Conservation (phyloP, 768 basidiomycete species). For the Mycena pura region DNA sequence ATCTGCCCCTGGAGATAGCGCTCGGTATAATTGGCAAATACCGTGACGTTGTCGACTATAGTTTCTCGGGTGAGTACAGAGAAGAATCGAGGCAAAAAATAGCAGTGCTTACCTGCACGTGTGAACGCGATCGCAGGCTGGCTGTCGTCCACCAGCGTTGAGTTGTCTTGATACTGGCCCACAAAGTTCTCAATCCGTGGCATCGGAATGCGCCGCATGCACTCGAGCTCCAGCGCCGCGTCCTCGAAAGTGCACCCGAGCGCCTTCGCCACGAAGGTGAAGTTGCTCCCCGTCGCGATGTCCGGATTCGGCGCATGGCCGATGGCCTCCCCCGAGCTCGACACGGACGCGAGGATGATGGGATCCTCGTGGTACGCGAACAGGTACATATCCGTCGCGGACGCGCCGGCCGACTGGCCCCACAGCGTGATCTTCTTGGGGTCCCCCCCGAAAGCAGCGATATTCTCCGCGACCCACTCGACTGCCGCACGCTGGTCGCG, state of each 20-base stretch:
- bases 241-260: slow-evolving; percentile 18
- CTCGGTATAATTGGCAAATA: slow-evolving; percentile 15
- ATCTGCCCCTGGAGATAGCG: slow-evolving; percentile 8
- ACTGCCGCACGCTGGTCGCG: slow-evolving; percentile 38
- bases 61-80: slow-evolving; percentile 5
- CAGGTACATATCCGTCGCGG: not conserved
- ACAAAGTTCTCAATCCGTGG: slow-evolving; percentile 18
- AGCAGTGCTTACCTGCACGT: too few species aligned
- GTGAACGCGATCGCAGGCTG: slow-evolving; percentile 15
- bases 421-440: slow-evolving; percentile 31
- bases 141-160: too few species aligned
- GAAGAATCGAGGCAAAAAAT: too few species aligned
- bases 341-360: slow-evolving; percentile 12
- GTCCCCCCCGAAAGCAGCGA: slow-evolving; percentile 41
- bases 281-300: slow-evolving; percentile 1
- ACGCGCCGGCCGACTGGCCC: slow-evolving; percentile 22
- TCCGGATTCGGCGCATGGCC: not conserved
- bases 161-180: slow-evolving; percentile 16
- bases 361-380: slow-evolving; percentile 19
- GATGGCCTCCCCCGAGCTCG: slow-evolving; percentile 13
- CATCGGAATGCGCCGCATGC: slow-evolving; percentile 15
- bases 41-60: slow-evolving; percentile 5
- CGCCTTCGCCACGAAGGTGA: slow-evolving; percentile 17
- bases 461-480: slow-evolving; percentile 28
- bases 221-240: slow-evolving; percentile 11